Conservation (phyloP, 441 rosid genomes). For the Daphne laureola region DNA sequence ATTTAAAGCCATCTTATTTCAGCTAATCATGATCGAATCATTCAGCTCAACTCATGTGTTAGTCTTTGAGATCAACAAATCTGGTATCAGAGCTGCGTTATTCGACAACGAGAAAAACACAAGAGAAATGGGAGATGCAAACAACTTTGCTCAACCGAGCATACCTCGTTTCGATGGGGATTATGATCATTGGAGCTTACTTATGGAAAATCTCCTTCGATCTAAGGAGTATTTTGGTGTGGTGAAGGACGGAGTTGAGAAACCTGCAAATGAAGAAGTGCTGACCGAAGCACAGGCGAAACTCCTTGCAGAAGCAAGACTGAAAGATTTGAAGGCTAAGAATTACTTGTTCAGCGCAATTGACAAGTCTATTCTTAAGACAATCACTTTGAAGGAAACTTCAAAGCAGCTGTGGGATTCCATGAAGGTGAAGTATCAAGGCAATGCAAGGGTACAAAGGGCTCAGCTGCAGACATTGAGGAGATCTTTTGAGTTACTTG, state of each 20-base stretch:
- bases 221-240: background rate
- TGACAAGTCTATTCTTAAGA: background rate
- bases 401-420: background rate
- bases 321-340: background rate
- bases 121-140: too few relatives aligned
- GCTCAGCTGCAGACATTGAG: background rate
- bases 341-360: background rate
- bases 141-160: too few relatives aligned
- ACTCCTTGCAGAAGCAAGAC: background rate
- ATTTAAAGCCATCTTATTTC: too few relatives aligned
- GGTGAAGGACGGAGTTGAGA: background rate
- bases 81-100: too few relatives aligned
- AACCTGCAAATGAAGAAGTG: background rate
- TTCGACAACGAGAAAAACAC: too few relatives aligned
- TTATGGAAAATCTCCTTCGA: background rate
- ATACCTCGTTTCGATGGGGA: background rate
- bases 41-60: too few relatives aligned
- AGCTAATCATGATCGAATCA: too few relatives aligned
- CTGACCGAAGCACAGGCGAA: background rate
- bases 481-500: background rate
- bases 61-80: too few relatives aligned
- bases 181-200: slow-evolving; percentile 3
- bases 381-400: background rate
- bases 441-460: background rate
- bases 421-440: background rate